A percentile compares a stretch with the other conserved stretches of the same genome.
Evolutionary conservation across 371 early-diverging fungal genomes (phyloP).

Genomic region (Syncephalastrum sp.): DNA sequence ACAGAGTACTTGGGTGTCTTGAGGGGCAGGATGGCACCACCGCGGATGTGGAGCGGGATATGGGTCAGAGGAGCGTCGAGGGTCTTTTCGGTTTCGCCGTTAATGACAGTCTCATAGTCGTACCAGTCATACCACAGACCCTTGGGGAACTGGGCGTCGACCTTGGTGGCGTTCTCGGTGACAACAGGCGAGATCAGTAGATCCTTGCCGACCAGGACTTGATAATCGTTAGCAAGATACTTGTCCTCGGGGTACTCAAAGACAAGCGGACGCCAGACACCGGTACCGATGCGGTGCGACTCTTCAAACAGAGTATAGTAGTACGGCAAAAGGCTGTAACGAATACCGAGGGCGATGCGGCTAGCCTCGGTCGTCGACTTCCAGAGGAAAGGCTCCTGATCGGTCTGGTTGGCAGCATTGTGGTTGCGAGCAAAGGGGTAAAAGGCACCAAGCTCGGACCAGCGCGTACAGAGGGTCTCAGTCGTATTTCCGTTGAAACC

Average conservation of each 20-base stretch:
- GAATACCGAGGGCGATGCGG: conserved; percentile 49
- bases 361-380: conserved; percentile 41
- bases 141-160: conserved; percentile 53
- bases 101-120: conserved; percentile 13
- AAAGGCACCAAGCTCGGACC: conserved; percentile 73
- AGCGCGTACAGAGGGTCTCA: conserved; percentile 62
- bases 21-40: conserved; percentile 44
- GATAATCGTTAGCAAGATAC: conserved; percentile 28
- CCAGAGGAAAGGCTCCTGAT: conserved; percentile 64
- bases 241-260: conserved; percentile 33
- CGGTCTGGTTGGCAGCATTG: conserved; percentile 26
- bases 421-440: conserved; percentile 79
- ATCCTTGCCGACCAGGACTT: conserved; percentile 32
- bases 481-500: conserved; percentile 63
- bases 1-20: conserved; percentile 45
- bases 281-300: conserved; percentile 43
- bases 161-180: conserved; percentile 31
- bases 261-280: conserved; percentile 44
- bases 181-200: conserved; percentile 64
- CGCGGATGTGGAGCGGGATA: conserved; percentile 52
- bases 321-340: conserved; percentile 68
- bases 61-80: conserved; percentile 43
- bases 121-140: conserved; percentile 60
- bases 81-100: conserved; percentile 9
- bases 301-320: conserved; percentile 67